Percentiles rank a stretch among this genome's conserved stretches.
These are phyloP conservation scores for Xerocomus amazonicus DNA, from an alignment of 1,284 basidiomycete species.

Conservation along the genomic window DNA sequence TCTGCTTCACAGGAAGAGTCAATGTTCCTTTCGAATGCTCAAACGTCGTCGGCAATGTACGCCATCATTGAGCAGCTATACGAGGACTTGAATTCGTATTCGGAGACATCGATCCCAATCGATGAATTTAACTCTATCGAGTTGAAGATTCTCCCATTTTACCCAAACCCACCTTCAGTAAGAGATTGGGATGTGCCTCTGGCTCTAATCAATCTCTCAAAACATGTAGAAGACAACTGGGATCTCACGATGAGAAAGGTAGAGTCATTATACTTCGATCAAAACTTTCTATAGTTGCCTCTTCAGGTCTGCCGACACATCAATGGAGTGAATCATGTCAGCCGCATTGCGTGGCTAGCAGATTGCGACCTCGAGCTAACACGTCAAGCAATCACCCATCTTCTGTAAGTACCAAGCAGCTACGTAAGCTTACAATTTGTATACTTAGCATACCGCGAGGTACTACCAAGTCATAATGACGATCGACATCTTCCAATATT, in stretches of 20 bases:
- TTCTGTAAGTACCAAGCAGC: slow-evolving; percentile 59
- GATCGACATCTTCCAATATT: slow-evolving; percentile 95
- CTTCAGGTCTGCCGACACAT: slow-evolving; percentile 73
- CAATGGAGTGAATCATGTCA: slow-evolving; percentile 89
- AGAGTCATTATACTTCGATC: slow-evolving; percentile 4
- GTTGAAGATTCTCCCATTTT: slow-evolving; percentile 94
- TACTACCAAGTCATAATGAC: slow-evolving; percentile 97
- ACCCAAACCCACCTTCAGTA: slow-evolving; percentile 87
- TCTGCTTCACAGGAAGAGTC: slow-evolving; percentile 71
- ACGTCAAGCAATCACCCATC: slow-evolving; percentile 86
- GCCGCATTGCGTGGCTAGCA: slow-evolving; percentile 86
- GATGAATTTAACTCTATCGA: slow-evolving; percentile 91
- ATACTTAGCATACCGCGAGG: slow-evolving; percentile 37
- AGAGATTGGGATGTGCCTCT: slow-evolving; percentile 96
- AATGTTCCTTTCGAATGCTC: slow-evolving; percentile 76
- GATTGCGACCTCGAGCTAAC: slow-evolving; percentile 87
- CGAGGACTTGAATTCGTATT: slow-evolving; percentile 96
- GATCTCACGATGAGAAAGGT: slow-evolving; percentile 92
- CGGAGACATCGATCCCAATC: slow-evolving; percentile 87
- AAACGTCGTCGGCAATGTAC: slow-evolving; percentile 70
- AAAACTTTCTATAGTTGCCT: slow-evolving; percentile 1
- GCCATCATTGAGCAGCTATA: slow-evolving; percentile 94
- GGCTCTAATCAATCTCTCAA: slow-evolving; percentile 79
- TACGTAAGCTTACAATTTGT: neutral
- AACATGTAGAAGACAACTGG: slow-evolving; percentile 88